Evolutionary conservation across 768 basidiomycete species (phyloP).

Genomic region (Termitomyces sp.): DNA sequence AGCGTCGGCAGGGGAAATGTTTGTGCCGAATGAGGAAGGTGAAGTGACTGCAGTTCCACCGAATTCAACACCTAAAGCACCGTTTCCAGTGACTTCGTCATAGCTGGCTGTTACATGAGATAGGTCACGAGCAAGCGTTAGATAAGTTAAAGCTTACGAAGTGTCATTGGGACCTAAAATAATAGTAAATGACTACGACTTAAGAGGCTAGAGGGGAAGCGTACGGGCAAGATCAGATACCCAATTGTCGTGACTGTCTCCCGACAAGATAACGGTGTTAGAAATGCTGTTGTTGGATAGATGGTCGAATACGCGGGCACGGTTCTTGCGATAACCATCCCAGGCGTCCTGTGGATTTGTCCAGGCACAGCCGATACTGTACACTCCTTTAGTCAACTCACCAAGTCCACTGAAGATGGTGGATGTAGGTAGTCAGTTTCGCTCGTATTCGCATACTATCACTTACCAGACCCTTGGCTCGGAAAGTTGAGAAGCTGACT

Average conservation of each 20-base stretch:
- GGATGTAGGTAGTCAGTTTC: not conserved
- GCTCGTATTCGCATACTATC: not conserved
- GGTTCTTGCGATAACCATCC: conserved; percentile 1
- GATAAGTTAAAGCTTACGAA: not conserved
- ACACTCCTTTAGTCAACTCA: not conserved
- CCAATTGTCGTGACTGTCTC: conserved; percentile 1
- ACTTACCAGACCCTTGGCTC: not conserved
- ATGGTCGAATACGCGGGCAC: not conserved
- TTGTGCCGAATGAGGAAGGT: not conserved
- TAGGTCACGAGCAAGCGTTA: not conserved
- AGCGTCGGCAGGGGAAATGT: not conserved
- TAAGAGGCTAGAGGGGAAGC: not conserved
- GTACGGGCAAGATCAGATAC: not conserved
- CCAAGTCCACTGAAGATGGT: not conserved
- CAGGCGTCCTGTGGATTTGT: not conserved
- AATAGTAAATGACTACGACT: not conserved
- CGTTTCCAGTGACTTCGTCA: not conserved
- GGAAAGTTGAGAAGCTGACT: not conserved
- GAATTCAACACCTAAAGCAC: not conserved
- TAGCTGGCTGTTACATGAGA: not conserved
- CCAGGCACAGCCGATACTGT: not conserved
- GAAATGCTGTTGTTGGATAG: not conserved
- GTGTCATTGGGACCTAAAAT: not conserved
- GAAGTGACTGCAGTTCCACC: not conserved
- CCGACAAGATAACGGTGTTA: not conserved